Base-by-base conservation (phyloP, 257 asterid genomes). In the Paraleonurus japonicus region DNA sequence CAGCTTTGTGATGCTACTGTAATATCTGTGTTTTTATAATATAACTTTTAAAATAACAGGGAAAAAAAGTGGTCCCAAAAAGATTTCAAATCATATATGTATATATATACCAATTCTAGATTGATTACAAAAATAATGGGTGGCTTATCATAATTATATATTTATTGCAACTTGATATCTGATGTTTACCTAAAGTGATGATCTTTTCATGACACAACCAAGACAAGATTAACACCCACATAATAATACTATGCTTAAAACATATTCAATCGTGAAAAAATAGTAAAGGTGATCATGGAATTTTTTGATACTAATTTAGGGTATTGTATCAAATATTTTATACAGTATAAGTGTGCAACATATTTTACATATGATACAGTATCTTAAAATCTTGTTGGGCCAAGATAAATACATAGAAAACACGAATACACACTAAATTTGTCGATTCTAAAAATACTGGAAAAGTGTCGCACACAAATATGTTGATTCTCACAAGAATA, bases 1-100 rank as follows among this genome's bases (percentile, higher is more conserved):
- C 75, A 60, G 41, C 63, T 50, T 23, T 73, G 51, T 51, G 43
- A 28, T 60, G 68, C 70, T 67, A 72, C 59, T 24, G 61, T 74
- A 48, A 65, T n/a, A n/a, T 60, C 62, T 64, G 63, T 35, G 63
- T 76, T 69, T 72, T 67, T 72, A 22, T 53, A 11, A 61, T 13
- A 51, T 23, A 66, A 65, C 54, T 17, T 24, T 3, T 28, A 10
- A 27, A 28, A 64, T 8, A 15, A n/a, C n/a, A 33, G 37, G 12
- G 12, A 37, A 47, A 53, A 54, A 6, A 13, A 32, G 86, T 78
- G 83, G 83, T 81, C 83, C 86, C 86, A 5, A 61, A 68, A 71
- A 81, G 83, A 81, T 78, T 63, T 78, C 33, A 81, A 78, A 81
- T 81, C 83, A 75, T 58, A 69, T 70, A 23, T 35, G 43, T 39